These are phyloP conservation scores for Geotrichum armillariae DNA, from an alignment of 1,139 yeast species.

Conservation along the genomic window DNA sequence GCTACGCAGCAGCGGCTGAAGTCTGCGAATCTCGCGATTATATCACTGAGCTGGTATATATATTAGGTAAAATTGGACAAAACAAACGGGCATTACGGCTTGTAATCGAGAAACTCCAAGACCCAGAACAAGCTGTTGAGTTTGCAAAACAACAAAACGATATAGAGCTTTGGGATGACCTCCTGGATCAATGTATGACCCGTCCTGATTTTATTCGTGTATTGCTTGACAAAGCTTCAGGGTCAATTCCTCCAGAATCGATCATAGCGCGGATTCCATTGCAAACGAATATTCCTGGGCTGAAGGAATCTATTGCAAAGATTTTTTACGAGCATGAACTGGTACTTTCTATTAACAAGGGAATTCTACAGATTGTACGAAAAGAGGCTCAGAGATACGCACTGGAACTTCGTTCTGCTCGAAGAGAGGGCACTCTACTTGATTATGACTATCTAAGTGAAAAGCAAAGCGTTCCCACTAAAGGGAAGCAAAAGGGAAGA, in stretches of 20 bases:
- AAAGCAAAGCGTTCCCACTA: slow-evolving; percentile 9
- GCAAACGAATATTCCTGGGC: slow-evolving; percentile 60
- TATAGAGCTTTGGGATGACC: slow-evolving; percentile 72
- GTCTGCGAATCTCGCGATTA: slow-evolving; percentile 56
- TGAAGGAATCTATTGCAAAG: slow-evolving; percentile 58
- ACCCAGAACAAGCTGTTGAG: slow-evolving; percentile 75
- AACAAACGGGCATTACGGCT: slow-evolving; percentile 70
- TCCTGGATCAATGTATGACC: slow-evolving; percentile 67
- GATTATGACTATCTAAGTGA: background rate
- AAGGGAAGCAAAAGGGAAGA: slow-evolving; percentile 26
- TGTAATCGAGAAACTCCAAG: slow-evolving; percentile 72
- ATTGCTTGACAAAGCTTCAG: slow-evolving; percentile 49
- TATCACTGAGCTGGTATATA: slow-evolving; percentile 72
- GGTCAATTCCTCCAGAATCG: slow-evolving; percentile 62
- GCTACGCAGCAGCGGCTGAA: slow-evolving; percentile 62
- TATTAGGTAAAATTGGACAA: slow-evolving; percentile 82
- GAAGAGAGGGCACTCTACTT: slow-evolving; percentile 45
- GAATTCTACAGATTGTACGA: slow-evolving; percentile 61
- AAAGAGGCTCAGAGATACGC: slow-evolving; percentile 55
- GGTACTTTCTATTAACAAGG: slow-evolving; percentile 55
- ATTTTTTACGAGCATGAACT: slow-evolving; percentile 67
- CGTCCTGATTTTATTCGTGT: slow-evolving; percentile 75
- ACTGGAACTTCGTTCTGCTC: slow-evolving; percentile 39
- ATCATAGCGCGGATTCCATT: slow-evolving; percentile 66
- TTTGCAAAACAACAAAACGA: slow-evolving; percentile 77